These are phyloP conservation scores for Populus hybrid DNA, from an alignment of 441 rosid genomes.

Conservation along the genomic window DNA sequence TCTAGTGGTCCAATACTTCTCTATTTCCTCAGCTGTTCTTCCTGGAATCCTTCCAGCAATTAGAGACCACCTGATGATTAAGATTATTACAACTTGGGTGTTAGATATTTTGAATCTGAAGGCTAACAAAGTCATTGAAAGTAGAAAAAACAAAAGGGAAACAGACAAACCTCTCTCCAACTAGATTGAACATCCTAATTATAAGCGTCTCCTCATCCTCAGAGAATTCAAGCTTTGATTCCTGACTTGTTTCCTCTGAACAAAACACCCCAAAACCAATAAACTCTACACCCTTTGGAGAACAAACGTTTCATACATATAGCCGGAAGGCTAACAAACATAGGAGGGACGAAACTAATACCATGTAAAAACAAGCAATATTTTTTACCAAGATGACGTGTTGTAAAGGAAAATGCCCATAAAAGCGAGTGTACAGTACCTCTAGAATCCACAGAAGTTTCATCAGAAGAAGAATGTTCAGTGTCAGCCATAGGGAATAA, in stretches of 20 bases:
- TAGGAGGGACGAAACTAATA: not conserved
- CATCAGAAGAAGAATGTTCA: slow-evolving; percentile 40
- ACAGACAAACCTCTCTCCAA: slow-evolving; percentile 40
- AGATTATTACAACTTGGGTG: not conserved
- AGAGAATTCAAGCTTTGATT: slow-evolving; percentile 33
- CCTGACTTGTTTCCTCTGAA: slow-evolving; percentile 35
- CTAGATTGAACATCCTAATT: slow-evolving; percentile 44
- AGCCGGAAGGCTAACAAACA: not conserved
- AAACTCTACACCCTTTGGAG: not conserved
- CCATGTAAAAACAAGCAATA: not conserved
- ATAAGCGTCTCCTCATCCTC: slow-evolving; percentile 46
- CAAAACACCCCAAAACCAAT: not conserved
- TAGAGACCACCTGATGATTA: slow-evolving; percentile 35
- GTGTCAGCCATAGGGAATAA: slow-evolving; percentile 43
- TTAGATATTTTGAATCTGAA: not conserved
- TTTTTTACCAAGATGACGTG: not conserved
- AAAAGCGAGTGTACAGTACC: slow-evolving; percentile 22
- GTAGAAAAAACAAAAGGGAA: not conserved
- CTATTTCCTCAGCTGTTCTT: slow-evolving; percentile 45
- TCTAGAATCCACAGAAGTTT: slow-evolving; percentile 25
- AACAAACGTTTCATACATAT: not conserved
- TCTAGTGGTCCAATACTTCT: slow-evolving; percentile 44
- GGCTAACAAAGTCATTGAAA: not conserved
- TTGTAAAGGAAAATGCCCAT: not conserved
- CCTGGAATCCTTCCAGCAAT: slow-evolving; percentile 59